These are phyloP conservation scores for Sisymbrium irio DNA, from an alignment of 345 rosid species.

Conservation along the genomic window DNA sequence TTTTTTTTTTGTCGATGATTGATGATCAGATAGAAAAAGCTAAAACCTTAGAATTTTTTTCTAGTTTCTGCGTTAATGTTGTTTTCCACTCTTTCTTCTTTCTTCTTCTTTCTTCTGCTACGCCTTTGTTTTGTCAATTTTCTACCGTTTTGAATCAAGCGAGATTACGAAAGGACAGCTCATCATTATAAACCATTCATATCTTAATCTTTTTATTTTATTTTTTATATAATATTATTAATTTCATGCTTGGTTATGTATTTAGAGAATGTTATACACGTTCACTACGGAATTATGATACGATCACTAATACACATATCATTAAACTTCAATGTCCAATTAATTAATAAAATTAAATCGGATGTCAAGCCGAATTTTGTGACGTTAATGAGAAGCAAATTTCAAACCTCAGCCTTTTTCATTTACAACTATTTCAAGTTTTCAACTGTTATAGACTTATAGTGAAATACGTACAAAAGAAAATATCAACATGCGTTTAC, in stretches of 20 bases:
- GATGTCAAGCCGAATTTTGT: constrained; percentile 1
- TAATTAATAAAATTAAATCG: not conserved
- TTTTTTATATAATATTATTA: not conserved
- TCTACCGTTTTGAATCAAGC: constrained; percentile 30
- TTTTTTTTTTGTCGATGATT: not conserved
- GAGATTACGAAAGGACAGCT: constrained; percentile 24
- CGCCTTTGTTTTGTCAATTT: constrained; percentile 4
- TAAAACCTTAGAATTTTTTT: constrained; percentile 4
- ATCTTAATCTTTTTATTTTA: not conserved
- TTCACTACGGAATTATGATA: not conserved
- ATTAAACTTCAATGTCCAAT: not conserved
- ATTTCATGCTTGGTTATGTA: not conserved
- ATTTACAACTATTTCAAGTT: constrained; percentile 2
- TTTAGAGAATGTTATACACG: not conserved
- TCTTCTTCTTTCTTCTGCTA: not conserved
- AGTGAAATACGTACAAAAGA: too few relatives aligned
- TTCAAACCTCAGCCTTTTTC: constrained; percentile 18
- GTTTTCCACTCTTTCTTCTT: not conserved
- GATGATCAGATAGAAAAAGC: constrained; percentile 20
- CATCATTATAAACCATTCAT: constrained; percentile 29
- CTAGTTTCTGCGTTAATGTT: not conserved
- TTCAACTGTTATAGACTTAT: too few relatives aligned
- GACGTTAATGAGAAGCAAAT: not conserved
- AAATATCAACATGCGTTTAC: not conserved
- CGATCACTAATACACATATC: not conserved